Conservation (phyloP, 345 rosid genomes). For the Conringia planisiliqua region DNA sequence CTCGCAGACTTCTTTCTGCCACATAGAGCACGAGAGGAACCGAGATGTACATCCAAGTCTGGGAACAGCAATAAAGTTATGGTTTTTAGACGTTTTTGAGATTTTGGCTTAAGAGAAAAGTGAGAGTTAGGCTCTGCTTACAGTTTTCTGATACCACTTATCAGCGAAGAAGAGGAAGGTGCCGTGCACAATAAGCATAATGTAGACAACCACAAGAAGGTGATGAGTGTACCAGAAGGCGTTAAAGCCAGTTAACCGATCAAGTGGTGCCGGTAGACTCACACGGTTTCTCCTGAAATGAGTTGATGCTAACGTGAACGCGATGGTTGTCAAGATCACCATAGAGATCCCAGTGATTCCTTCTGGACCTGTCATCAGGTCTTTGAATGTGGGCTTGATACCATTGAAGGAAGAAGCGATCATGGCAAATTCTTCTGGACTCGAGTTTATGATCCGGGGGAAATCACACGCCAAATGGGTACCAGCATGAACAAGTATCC, state of each 20-base stretch:
- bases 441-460: slow-evolving; percentile 56
- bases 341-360: slow-evolving; percentile 76
- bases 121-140: slow-evolving; percentile 37
- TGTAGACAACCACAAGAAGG: slow-evolving; percentile 70
- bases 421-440: slow-evolving; percentile 57
- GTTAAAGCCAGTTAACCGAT: slow-evolving; percentile 82
- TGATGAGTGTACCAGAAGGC: slow-evolving; percentile 99
- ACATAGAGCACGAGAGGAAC: slow-evolving; percentile 74
- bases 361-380: slow-evolving; percentile 59
- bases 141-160: slow-evolving; percentile 73
- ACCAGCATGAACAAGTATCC: slow-evolving; percentile 68
- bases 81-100: neutral
- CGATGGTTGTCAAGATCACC: slow-evolving; percentile 63
- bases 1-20: slow-evolving; percentile 70
- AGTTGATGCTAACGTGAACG: slow-evolving; percentile 70
- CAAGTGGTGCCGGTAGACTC: slow-evolving; percentile 73
- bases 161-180: slow-evolving; percentile 60
- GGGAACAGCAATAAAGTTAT: slow-evolving; percentile 18
- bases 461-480: slow-evolving; percentile 80
- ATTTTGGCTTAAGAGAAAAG: neutral
- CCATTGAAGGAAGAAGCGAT: slow-evolving; percentile 54
- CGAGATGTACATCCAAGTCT: slow-evolving; percentile 96
- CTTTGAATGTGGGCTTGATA: slow-evolving; percentile 59
- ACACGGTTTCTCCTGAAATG: slow-evolving; percentile 61
- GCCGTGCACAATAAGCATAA: slow-evolving; percentile 76